phyloP scores from a whole-genome alignment of 371 early-diverging fungal genomes.

The Mortierella sp. region DNA sequence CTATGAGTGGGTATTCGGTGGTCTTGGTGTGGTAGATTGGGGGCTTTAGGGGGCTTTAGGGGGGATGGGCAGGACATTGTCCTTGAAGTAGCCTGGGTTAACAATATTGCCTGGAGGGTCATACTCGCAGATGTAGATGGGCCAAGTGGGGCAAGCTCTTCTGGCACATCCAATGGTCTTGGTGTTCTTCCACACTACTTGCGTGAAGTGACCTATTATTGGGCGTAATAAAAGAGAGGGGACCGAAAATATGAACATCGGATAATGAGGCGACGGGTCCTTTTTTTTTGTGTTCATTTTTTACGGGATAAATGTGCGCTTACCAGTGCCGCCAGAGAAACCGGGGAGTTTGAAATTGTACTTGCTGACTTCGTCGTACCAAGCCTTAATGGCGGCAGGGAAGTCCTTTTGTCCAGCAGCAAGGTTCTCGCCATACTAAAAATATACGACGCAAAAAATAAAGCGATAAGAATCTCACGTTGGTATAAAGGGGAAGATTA shows the following conservation, averaged over 20 bases:
- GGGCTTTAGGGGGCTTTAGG: neutral
- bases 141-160: conserved; percentile 50
- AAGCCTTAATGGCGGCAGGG: conserved; percentile 50
- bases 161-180: conserved; percentile 68
- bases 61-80: neutral
- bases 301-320: neutral
- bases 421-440: conserved; percentile 65
- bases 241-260: neutral
- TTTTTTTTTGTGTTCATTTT: neutral
- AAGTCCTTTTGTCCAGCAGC: conserved; percentile 61
- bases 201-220: conserved; percentile 67
- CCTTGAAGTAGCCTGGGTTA: neutral
- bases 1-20: neutral
- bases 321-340: conserved; percentile 27
- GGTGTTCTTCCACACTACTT: conserved; percentile 68
- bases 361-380: conserved; percentile 63
- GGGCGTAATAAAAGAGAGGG: neutral
- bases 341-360: conserved; percentile 64
- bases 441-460: neutral
- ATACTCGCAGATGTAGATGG: neutral
- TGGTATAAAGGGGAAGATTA: neutral
- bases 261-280: neutral
- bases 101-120: neutral
- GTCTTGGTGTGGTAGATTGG: no score
- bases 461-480: neutral